Base-by-base conservation (phyloP, 129 eudicot species). In the Apium graveolens region DNA sequence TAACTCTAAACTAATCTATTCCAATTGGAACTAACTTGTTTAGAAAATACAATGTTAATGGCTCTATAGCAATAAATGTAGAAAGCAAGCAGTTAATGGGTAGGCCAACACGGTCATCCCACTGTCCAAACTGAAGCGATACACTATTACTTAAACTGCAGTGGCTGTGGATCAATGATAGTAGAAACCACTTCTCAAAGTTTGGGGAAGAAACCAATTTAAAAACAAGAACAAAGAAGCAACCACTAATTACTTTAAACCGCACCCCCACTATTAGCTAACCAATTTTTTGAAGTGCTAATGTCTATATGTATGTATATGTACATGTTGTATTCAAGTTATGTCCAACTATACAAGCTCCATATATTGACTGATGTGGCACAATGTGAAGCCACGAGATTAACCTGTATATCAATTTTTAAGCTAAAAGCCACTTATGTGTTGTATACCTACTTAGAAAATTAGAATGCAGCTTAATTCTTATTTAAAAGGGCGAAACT, bases 331-430 rank as follows among this genome's bases (percentile, higher is more conserved):
- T 49, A 49, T 27, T 14, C 18, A 31, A 31, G 45, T 70, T 9
- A 70, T 70, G 75, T 70, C 75, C 75, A 70, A 38, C 75, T 70
- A 37, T 38, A 24, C 75, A 70, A 37, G 29, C 75, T 70, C 75
- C 75, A 70, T 70, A 70, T 70, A 46, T 38, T 11, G 27, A 38
- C 10, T 20, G 48, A 70, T 70, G 75, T 70, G 75, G 75, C 48
- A 70, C 48, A 70, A 17, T 38, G 75, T 38, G 12, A 70, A 70
- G 31, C 75, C 75, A 70, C 75, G 21, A 38, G 45, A 38, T 70
- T 70, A 70, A 69, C 42, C 35, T 35, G 21, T 7, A 18, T 0
- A 70, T 21, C 44, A 17, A 1, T 49, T 49, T 49, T 49, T 1
- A 5, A 17, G 57, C 6, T 46, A 16, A 13, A 20, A 49, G 24